These are phyloP conservation scores for Penicillium digitatum DNA, from an alignment of 2,329 filamentous ascomycete genomes.

Conservation along the genomic window DNA sequence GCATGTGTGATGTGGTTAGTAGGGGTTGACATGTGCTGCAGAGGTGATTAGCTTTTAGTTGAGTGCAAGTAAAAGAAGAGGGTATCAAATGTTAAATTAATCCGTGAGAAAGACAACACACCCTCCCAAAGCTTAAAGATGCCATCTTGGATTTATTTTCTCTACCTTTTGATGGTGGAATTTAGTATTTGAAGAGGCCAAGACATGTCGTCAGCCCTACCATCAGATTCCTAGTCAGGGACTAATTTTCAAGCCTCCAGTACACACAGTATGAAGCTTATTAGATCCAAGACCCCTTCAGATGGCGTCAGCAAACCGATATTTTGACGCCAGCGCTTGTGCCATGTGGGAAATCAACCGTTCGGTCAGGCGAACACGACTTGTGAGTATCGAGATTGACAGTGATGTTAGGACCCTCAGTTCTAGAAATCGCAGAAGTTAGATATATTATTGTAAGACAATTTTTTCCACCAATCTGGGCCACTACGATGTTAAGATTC, in stretches of 20 bases:
- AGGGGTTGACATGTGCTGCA: neutral
- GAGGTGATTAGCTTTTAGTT: neutral
- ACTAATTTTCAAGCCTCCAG: neutral
- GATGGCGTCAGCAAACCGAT: neutral
- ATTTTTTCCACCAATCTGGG: neutral
- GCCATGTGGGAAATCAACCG: neutral
- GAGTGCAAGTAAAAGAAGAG: neutral
- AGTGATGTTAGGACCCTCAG: neutral
- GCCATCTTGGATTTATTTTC: neutral
- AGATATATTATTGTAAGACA: neutral
- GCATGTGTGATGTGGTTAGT: neutral
- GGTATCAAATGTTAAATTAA: neutral
- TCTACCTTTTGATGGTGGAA: neutral
- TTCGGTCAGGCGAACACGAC: neutral
- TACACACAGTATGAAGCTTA: neutral
- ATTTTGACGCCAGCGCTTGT: neutral
- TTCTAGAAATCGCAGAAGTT: neutral
- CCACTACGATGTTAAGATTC: neutral
- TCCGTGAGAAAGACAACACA: neutral
- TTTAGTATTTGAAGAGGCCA: neutral
- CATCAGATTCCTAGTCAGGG: no score
- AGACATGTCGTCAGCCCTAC: neutral
- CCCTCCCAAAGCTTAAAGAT: neutral
- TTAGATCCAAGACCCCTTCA: neutral
- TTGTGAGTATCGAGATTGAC: neutral